Evolutionary conservation across 441 rosid species (phyloP).

Genomic region (Cnidoscolus chayamansa): DNA sequence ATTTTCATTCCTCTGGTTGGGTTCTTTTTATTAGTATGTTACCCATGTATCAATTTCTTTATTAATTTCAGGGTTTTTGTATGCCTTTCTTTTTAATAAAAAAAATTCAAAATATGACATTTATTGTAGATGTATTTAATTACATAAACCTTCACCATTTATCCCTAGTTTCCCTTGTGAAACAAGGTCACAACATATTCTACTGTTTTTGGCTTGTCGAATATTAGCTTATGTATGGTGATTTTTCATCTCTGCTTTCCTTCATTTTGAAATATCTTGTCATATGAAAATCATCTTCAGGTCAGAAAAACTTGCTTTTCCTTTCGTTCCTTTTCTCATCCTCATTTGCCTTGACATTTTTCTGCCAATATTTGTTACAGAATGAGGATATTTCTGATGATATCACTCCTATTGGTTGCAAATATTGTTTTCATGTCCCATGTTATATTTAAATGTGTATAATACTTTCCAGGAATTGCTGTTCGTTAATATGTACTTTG

Average conservation of each 20-base stretch:
- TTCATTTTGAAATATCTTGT: background rate
- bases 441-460: background rate
- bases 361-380: background rate
- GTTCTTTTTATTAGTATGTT: background rate
- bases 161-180: background rate
- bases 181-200: background rate
- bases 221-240: background rate
- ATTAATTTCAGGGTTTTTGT: background rate
- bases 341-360: background rate
- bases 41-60: background rate
- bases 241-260: background rate
- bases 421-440: background rate
- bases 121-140: background rate
- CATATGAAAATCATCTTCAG: background rate
- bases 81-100: background rate
- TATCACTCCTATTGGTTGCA: background rate
- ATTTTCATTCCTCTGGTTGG: conserved; percentile 3
- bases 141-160: background rate
- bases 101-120: background rate
- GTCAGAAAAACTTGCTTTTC: background rate
- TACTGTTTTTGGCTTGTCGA: background rate
- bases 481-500: conserved; percentile 16
- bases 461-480: background rate
- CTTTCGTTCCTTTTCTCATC: background rate
- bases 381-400: background rate